These are phyloP conservation scores for Chaetomiaceae sp. DNA, from an alignment of 2,329 filamentous ascomycete genomes.

Conservation along the genomic window DNA sequence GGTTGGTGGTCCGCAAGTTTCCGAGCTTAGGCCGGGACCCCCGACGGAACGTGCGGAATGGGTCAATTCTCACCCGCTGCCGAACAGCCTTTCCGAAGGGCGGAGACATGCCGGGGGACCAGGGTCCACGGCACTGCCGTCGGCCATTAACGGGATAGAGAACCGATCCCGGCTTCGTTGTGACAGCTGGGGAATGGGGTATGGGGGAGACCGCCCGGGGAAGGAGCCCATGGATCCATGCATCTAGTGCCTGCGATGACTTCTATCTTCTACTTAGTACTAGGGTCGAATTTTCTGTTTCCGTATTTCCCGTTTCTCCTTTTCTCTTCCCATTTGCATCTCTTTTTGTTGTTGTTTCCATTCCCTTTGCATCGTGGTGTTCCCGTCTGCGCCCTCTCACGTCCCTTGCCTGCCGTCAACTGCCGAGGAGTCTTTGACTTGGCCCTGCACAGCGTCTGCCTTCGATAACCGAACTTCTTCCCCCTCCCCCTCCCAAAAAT, in stretches of 20 bases:
- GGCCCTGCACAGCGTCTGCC: slow-evolving; percentile 1
- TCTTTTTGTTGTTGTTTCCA: not conserved
- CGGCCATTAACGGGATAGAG: slow-evolving; percentile 22
- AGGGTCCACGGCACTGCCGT: slow-evolving; percentile 22
- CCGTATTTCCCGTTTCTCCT: not conserved
- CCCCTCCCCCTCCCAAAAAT: not conserved
- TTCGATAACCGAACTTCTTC: slow-evolving; percentile 13
- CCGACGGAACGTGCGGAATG: slow-evolving; percentile 3
- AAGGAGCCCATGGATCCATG: slow-evolving; percentile 3
- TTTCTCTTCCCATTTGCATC: not conserved
- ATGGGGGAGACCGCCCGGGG: not conserved
- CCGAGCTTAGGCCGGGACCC: slow-evolving; percentile 8
- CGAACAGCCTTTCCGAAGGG: slow-evolving; percentile 23
- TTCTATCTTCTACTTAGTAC: too few relatives aligned
- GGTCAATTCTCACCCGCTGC: slow-evolving; percentile 23
- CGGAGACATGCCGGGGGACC: slow-evolving; percentile 17
- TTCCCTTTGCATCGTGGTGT: not conserved
- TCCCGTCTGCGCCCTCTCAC: not conserved
- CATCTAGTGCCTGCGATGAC: slow-evolving; percentile 6
- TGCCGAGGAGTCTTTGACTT: not conserved
- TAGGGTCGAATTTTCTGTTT: slow-evolving; percentile 2
- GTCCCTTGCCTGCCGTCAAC: not conserved
- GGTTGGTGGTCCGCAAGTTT: slow-evolving; percentile 10
- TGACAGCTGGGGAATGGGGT: too few relatives aligned
- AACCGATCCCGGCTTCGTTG: slow-evolving; percentile 9